phyloP scores from a whole-genome alignment of 768 basidiomycete genomes.

The Cyclocybe aegerita region DNA sequence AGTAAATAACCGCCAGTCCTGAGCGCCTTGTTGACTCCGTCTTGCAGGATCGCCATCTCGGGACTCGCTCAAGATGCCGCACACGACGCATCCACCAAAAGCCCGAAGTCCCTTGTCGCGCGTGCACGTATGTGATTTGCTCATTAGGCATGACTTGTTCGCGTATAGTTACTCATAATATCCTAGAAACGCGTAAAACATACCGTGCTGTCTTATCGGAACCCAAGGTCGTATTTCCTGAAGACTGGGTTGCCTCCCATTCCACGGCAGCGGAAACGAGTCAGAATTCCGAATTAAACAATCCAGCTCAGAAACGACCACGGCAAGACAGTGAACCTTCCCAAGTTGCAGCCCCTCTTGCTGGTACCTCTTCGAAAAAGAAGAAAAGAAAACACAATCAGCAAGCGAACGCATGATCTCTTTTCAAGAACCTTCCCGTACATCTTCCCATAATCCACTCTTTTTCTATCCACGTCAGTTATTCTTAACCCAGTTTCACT shows the following conservation, averaged over 20 bases:
- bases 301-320: neutral
- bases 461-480: too few species aligned
- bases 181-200: constrained; percentile 74
- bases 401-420: neutral
- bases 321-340: constrained; percentile 1
- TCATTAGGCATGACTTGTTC: neutral
- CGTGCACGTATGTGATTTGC: constrained; percentile 63
- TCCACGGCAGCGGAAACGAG: neutral
- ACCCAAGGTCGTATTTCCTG: constrained; percentile 59
- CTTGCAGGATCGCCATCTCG: constrained; percentile 58
- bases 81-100: constrained; percentile 58
- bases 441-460: too few species aligned
- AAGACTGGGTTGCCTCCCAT: neutral
- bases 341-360: neutral
- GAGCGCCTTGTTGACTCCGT: neutral
- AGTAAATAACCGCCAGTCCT: constrained; percentile 18
- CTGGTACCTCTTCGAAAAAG: constrained; percentile 8
- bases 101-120: constrained; percentile 65
- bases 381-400: constrained; percentile 16
- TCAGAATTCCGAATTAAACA: neutral
- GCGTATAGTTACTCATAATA: neutral
- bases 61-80: constrained; percentile 70
- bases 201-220: constrained; percentile 80
- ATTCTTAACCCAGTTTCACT: too few species aligned
- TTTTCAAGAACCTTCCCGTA: too few species aligned